Base-by-base conservation (phyloP, 2,329 filamentous ascomycete genomes). In the Paecilomyces niveus region DNA sequence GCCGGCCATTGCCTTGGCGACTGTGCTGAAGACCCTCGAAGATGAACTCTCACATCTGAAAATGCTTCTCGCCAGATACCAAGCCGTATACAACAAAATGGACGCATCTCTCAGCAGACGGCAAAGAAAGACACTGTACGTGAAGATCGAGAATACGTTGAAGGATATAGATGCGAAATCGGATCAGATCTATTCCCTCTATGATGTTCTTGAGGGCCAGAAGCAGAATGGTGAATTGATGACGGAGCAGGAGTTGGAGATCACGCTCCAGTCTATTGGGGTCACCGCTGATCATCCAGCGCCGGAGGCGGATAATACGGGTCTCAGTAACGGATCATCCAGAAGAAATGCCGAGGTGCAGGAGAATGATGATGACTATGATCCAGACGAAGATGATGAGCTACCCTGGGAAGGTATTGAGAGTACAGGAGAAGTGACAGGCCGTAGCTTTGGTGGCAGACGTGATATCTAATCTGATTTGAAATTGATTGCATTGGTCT, bases 131-230 rank as follows among this genome's bases (percentile, higher is more conserved):
- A 74, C 76, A 3, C 72, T 92, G 57, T 81, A 83, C 29, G 79
- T 78, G 29, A 82, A 82, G 58, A 87, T 93, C 35, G 80, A 85
- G 61, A 77, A 77, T 22, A 68, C 91, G 21, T 76, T 88, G 50
- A 80, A 81, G 61, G 81, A 83, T 56, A 83, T 91, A 24, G 88
- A 92, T 67, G 81, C 83, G 67, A 91, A 92, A 74, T 85, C 86
- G 26, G 87, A 89, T 61, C 89, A 92, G 72, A 86, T 96, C 50
- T 95, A 96, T 74, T 83, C 85, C 50, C 79, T 96, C 13, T 90
- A 92, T 65, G 91, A 96, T 70, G 90, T 94, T 1, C 79, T 94
- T 0, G 90, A 93, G 72, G 89, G 88, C 5, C 89, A 92, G 70
- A 90, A 89, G 75, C 79, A 80, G 33, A 80, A 81, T 2, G 85